Evolutionary conservation across 2,329 filamentous ascomycete species (phyloP).

Genomic region (Cryphonectria japonica): DNA sequence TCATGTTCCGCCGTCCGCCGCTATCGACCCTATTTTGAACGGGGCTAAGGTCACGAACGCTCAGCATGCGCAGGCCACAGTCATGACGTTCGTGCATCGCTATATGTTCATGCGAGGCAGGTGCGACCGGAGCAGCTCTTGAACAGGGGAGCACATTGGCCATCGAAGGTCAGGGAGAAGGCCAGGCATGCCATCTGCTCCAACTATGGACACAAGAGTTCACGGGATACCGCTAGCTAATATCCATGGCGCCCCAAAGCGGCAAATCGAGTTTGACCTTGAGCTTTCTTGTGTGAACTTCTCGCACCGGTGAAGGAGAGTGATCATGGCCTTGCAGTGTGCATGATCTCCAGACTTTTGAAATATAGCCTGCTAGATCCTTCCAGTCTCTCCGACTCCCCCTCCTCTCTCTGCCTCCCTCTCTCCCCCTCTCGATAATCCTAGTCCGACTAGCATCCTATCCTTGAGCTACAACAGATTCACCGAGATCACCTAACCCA

Average conservation of each 20-base stretch:
- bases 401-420: not conserved
- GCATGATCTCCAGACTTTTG: no score
- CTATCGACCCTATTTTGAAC: slow-evolving; percentile 2
- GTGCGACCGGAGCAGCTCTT: not conserved
- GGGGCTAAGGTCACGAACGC: slow-evolving; percentile 14
- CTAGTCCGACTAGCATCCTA: not conserved
- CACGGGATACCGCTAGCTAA: not conserved
- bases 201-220: not conserved
- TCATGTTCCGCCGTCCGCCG: not conserved
- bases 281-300: not conserved
- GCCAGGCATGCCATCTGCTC: not conserved
- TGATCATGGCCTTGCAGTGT: not conserved
- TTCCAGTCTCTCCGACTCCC: not conserved
- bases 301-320: not conserved
- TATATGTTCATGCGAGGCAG: slow-evolving; percentile 10
- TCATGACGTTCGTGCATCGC: not conserved
- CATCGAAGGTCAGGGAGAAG: slow-evolving; percentile 11
- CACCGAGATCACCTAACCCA: slow-evolving; percentile 7
- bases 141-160: not conserved
- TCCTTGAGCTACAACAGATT: not conserved
- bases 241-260: not conserved
- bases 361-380: not conserved
- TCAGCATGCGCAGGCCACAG: not conserved
- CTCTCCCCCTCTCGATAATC: not conserved
- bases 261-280: not conserved